Percentiles rank a stretch among this genome's conserved stretches.
Conservation (phyloP, 768 basidiomycete genomes). For the Tricholoma hemisulphureum region DNA sequence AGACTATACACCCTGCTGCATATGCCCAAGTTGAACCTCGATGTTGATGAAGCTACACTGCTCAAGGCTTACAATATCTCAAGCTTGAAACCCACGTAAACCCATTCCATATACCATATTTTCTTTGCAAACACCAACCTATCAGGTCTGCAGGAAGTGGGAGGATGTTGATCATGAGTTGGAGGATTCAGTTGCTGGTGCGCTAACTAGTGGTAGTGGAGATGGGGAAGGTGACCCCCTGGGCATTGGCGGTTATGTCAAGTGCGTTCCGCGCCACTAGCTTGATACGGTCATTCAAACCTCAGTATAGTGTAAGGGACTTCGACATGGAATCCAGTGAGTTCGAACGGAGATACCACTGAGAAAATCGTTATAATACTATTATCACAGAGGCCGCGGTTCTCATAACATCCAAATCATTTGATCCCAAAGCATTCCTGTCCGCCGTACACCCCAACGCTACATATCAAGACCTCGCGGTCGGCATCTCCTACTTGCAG, state of each 20-base stretch:
- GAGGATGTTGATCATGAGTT: slow-evolving; percentile 86
- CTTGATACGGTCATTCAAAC: not conserved
- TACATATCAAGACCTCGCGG: slow-evolving; percentile 85
- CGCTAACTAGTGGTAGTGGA: slow-evolving; percentile 54
- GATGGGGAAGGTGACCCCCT: slow-evolving; percentile 75
- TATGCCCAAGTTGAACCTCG: slow-evolving; percentile 66
- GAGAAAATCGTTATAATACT: not conserved
- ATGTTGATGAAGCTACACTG: slow-evolving; percentile 76
- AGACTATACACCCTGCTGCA: not conserved
- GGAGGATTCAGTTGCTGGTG: slow-evolving; percentile 71
- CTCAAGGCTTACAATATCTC: slow-evolving; percentile 88
- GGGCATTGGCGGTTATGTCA: slow-evolving; percentile 65
- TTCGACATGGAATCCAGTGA: slow-evolving; percentile 80
- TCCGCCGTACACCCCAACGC: slow-evolving; percentile 92
- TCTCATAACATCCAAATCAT: slow-evolving; percentile 87
- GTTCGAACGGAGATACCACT: slow-evolving; percentile 18
- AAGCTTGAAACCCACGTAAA: slow-evolving; percentile 71
- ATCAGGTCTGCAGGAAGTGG: slow-evolving; percentile 61
- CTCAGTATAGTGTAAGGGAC: slow-evolving; percentile 50
- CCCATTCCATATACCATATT: not conserved
- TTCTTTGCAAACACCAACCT: slow-evolving; percentile 3
- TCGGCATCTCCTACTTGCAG: slow-evolving; percentile 72
- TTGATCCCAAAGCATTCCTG: slow-evolving; percentile 93
- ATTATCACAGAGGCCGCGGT: slow-evolving; percentile 67
- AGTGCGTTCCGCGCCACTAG: slow-evolving; percentile 40